Evolutionary conservation across 495 filamentous ascomycete genomes (phyloP), one percentile per base, ranked within the genome.

Genomic region (Aspergillus sclerotioniger): DNA sequence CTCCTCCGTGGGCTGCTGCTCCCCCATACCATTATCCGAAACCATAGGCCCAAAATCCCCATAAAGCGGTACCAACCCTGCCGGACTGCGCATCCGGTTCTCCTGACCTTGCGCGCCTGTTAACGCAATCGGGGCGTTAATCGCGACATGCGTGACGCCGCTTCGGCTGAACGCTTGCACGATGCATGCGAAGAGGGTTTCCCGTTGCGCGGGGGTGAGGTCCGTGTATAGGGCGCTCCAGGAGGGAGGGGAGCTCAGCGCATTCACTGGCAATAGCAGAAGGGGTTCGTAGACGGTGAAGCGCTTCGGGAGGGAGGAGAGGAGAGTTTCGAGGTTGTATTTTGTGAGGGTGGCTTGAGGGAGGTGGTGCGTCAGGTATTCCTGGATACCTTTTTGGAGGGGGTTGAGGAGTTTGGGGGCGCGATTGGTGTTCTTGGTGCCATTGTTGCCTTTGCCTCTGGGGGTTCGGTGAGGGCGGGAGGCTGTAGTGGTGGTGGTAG

Each of bases 261-360:
- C 80, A 47, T 86, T 82, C 2, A 76, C 66, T 2, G 87, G 84
- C 1, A 93, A 77, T 1, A 92, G 76, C 1, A 87, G 77, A 72
- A 93, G 80, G 8, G 88, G 87, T 17, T 81, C 77, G 62, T 92
- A 91, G 33, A 87, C 65, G 1, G 83, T 84, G 78, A 86, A 93
- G 29, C 86, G 70, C 61, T 82, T 86, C 1, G 87, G 87, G 19
- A 84, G 76, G 17, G 64, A 58, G 10, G 67, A 61, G 17, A 79
- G 20, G 17, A 69, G 45, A 0, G 51, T 53, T 20, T 58, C 52
- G 17, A 67, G 59, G 8, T 29, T 57, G 45, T 66, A 15, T 33
- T 59, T 32, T 15, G 57, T 8, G 1, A 69, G 59, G 13, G 51
- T 32, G 12, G 56, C 48, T 41, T 51, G 31, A 29, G 63, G 31